These are phyloP conservation scores for Tricholoma terreum DNA, from an alignment of 768 basidiomycete species.

Conservation along the genomic window DNA sequence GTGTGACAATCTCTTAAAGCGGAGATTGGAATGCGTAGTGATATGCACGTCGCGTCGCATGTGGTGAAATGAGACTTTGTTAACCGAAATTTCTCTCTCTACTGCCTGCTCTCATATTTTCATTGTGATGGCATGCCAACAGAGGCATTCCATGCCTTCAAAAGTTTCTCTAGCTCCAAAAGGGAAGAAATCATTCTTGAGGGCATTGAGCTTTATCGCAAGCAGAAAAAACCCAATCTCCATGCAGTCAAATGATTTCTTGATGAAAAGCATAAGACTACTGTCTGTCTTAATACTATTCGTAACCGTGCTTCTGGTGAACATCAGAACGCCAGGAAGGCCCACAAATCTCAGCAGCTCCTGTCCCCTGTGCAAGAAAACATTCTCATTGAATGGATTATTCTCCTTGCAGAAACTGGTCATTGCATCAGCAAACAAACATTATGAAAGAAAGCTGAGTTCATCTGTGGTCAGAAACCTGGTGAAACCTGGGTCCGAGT, in stretches of 20 bases:
- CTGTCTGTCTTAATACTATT: background rate
- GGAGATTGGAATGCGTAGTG: background rate
- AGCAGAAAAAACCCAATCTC: background rate
- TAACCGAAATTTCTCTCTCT: no score
- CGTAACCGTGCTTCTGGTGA: background rate
- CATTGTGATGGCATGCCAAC: background rate
- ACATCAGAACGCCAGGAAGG: background rate
- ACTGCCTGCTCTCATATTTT: no score
- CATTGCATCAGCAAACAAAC: background rate
- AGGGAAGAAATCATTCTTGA: background rate
- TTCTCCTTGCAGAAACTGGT: background rate
- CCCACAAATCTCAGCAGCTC: conserved; percentile 3
- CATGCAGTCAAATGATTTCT: background rate
- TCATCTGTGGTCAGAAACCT: background rate
- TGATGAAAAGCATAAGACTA: background rate
- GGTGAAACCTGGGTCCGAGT: conserved; percentile 6
- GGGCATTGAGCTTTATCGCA: background rate
- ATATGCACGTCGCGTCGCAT: no score
- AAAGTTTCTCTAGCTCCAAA: background rate
- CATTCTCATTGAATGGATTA: conserved; percentile 6
- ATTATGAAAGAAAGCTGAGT: background rate
- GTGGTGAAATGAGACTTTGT: no score
- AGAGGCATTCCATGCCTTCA: no score
- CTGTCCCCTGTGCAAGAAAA: background rate
- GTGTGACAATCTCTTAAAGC: background rate